phyloP scores from a whole-genome alignment of 2,329 filamentous ascomycete genomes.

The Penicillium sp. region DNA sequence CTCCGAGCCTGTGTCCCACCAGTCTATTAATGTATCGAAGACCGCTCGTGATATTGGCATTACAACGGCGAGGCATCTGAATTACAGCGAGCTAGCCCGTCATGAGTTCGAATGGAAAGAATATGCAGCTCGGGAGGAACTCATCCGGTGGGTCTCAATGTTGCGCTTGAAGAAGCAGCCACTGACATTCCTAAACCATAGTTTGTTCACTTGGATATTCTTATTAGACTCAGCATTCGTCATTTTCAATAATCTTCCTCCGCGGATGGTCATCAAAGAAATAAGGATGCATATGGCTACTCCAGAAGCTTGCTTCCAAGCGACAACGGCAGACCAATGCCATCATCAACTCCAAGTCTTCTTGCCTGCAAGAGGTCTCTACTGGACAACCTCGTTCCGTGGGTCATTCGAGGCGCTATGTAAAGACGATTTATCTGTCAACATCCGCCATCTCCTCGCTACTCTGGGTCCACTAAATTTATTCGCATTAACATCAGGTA shows the following conservation, averaged over 20 bases:
- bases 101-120: constrained; percentile 36
- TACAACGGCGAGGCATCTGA: constrained; percentile 26
- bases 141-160: constrained; percentile 27
- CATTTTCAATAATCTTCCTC: constrained; percentile 44
- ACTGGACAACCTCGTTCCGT: constrained; percentile 21
- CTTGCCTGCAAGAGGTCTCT: constrained; percentile 14
- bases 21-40: constrained; percentile 8
- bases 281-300: constrained; percentile 39
- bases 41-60: constrained; percentile 34
- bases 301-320: constrained; percentile 42
- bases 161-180: not conserved
- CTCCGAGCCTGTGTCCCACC: not conserved
- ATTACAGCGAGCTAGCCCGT: constrained; percentile 22
- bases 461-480: constrained; percentile 26
- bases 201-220: constrained; percentile 36
- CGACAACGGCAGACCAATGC: constrained; percentile 32
- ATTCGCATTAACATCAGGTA: constrained; percentile 27
- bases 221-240: constrained; percentile 42
- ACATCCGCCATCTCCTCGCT: constrained; percentile 13
- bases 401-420: constrained; percentile 21
- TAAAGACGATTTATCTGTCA: constrained; percentile 8
- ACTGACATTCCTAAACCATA: not conserved
- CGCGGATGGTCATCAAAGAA: constrained; percentile 42
- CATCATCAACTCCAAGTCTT: constrained; percentile 15
- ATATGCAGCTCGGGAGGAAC: constrained; percentile 35